Conservation (phyloP, 495 filamentous ascomycete genomes). For the Xylaria bambusicola region DNA sequence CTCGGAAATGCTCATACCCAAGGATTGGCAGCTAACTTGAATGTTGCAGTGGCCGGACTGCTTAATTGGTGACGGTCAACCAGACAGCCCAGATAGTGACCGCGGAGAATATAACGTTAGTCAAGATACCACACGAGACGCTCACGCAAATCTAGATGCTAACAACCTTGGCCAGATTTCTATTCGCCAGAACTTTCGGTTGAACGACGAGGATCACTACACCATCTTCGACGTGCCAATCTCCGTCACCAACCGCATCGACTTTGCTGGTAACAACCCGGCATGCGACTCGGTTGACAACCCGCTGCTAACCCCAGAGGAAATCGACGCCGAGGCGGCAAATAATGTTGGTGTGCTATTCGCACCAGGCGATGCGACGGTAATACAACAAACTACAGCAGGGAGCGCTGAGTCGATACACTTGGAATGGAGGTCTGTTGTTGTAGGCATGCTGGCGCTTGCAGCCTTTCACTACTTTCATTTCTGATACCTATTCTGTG, state of each 20-base stretch:
- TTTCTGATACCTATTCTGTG: not conserved
- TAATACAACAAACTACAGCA: constrained; percentile 31
- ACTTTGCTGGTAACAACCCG: constrained; percentile 38
- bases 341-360: constrained; percentile 44
- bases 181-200: constrained; percentile 66
- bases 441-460: constrained; percentile 13
- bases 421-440: constrained; percentile 17
- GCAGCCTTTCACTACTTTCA: not conserved
- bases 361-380: constrained; percentile 46
- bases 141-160: not conserved
- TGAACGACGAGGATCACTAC: constrained; percentile 63
- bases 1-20: not conserved
- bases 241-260: constrained; percentile 64
- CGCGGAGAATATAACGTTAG: constrained; percentile 54
- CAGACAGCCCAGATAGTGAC: constrained; percentile 32
- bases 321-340: constrained; percentile 37
- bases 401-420: constrained; percentile 27
- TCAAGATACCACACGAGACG: not conserved
- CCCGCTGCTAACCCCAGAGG: constrained; percentile 40
- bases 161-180: constrained; percentile 50
- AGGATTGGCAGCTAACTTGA: constrained; percentile 11
- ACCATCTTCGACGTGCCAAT: constrained; percentile 71
- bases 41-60: constrained; percentile 58
- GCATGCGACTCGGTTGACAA: constrained; percentile 51
- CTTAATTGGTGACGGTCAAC: constrained; percentile 58